Base-by-base conservation (phyloP, 2,329 filamentous ascomycete genomes). In the Furcasterigmium sp. region DNA sequence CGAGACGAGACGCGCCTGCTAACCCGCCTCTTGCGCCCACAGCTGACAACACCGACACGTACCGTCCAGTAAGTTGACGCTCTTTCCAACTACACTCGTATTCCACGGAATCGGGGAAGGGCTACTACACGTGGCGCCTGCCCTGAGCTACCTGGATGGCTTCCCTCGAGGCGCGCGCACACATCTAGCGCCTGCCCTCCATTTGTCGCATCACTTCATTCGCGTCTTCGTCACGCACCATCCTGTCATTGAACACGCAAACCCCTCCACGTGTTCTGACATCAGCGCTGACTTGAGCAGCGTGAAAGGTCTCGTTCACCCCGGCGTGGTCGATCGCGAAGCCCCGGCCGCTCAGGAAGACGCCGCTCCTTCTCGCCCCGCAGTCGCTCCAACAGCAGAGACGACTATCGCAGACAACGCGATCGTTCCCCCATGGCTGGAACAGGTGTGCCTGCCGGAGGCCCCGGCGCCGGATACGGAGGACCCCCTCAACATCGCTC, bases 401-500 rank as follows among this genome's bases (percentile, higher is more conserved):
- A 86, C 73, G 84, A 88, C 56, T 86, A 86, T 62, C 84, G 86
- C 62, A 82, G 84, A 66, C 76, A 73, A 60, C 83, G 63, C 78
- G 85, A 76, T 65, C 86, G 87, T 64, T 93, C 86, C 67, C 90
- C 89, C 70, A 91, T 94, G 84, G 86, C 84, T 73, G 83, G 76
- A 63, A 75, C 83, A 68, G 83, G 80, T 63, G 74, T 82, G 61
- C 64, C 76, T 49, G 72, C 80, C 62, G 85, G 84, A 76, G 86
- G 84, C 73, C 76, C 83, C 68, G 80, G 78, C 62, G 70, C 76
- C 60, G 76, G 73, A 57, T 85, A 80, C 68, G 75, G 73, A 65
- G 80, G 77, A 64, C 78, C 77, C 52, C 64, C 65, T 49, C 77
- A 80, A 57, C 81, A 84, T 66, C 83, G 91, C 68, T 83, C 82